Evolutionary conservation across 176 grass and related monocot species (phyloP), one percentile per base, ranked within the genome.

Genomic region (Carex kokanica): DNA sequence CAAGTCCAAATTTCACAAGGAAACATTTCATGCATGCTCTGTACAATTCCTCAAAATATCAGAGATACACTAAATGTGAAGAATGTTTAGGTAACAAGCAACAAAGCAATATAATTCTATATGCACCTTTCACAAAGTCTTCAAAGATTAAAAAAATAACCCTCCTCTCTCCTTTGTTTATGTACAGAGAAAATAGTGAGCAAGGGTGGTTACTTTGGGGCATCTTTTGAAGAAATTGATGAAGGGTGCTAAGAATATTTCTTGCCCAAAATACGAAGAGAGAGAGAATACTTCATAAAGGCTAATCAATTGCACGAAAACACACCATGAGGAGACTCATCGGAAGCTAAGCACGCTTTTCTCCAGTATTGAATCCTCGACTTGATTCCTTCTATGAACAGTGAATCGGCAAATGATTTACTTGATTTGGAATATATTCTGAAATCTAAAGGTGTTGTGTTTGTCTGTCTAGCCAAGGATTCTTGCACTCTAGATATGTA

Each of bases 401-500:
- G 59, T 75, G 89, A 91, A 91, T 98, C 95, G 47, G 78, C 84
- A 87, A 93, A 86, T 64, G 92, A 90, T 81, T 74, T 58, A 82
- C 53, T 87, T 84, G 74, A 32, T 87, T 78, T 85, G 4, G 78
- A 69, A 78, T 77, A 52, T 49, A 85, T 25, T 74, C 64, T 54
- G 3, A 34, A 64, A 68, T 84, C 53, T 65, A 66, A 34, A 86
- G 84, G 86, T 21, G 49, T 85, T 62, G 79, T 45, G 29, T 84
- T 83, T 84, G 83, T 91, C 88, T 88, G 14, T 89, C 86, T 93
- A 63, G 88, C 89, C 5, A 87, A 77, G 34, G 92, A 98, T 87
- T 98, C 95, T 93, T 98, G 95, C 38, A 90, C 92, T 85, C 95
- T 93, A 70, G 95, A 98, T 83, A 94, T 60, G 84, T 98, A 98